These are phyloP conservation scores for Croton laevigatus DNA, from an alignment of 441 rosid species.

Conservation along the genomic window DNA sequence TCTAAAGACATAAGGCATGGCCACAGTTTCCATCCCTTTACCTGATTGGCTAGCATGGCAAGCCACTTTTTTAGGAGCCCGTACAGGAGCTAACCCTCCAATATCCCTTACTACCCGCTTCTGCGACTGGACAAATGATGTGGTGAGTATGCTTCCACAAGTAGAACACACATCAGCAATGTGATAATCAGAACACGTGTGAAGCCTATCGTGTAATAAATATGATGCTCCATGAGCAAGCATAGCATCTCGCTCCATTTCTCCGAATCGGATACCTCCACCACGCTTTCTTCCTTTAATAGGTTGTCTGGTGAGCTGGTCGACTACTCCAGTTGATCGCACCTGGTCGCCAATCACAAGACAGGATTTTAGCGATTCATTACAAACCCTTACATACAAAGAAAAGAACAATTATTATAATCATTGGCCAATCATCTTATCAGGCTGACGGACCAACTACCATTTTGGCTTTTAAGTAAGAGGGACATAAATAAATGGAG, in stretches of 20 bases:
- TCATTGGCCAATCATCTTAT: background rate
- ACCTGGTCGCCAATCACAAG: constrained; percentile 48
- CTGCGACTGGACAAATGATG: constrained; percentile 54
- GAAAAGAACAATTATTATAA: background rate
- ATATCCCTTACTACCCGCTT: constrained; percentile 49
- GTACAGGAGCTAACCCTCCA: constrained; percentile 64
- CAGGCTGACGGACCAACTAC: background rate
- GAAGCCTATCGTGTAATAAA: constrained; percentile 94
- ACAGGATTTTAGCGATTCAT: background rate
- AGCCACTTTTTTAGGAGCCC: constrained; percentile 65
- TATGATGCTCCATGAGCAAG: constrained; percentile 98
- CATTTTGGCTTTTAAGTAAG: background rate
- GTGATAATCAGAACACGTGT: constrained; percentile 90
- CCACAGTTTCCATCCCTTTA: constrained; percentile 90
- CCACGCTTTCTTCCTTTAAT: constrained; percentile 95
- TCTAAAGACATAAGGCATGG: constrained; percentile 90
- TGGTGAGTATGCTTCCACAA: constrained; percentile 82
- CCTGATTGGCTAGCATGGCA: constrained; percentile 73
- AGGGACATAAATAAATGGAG: background rate
- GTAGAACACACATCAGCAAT: constrained; percentile 87
- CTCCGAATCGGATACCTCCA: constrained; percentile 97
- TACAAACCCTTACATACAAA: background rate
- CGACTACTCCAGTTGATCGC: constrained; percentile 86
- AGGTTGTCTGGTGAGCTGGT: constrained; percentile 91
- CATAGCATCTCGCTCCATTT: constrained; percentile 95